These are phyloP conservation scores for Coleophoma cylindrospora DNA, from an alignment of 2,329 filamentous ascomycete genomes.

Conservation along the genomic window DNA sequence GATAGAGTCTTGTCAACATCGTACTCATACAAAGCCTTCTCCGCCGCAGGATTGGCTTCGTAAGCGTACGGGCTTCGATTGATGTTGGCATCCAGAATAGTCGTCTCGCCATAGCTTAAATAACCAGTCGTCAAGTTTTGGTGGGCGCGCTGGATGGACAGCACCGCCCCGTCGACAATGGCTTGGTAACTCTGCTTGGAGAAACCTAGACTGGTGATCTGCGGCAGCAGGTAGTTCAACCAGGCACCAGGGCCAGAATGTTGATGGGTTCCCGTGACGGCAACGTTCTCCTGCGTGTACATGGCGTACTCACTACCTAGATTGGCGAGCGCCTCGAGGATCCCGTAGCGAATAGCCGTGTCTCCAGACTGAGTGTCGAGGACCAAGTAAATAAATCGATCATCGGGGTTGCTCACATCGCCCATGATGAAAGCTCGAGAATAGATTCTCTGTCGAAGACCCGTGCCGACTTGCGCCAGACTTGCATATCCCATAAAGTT, in stretches of 20 bases:
- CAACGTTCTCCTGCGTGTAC: slow-evolving; percentile 77
- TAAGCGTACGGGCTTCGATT: slow-evolving; percentile 88
- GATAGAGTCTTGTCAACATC: slow-evolving; percentile 71
- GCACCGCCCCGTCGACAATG: slow-evolving; percentile 79
- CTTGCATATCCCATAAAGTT: slow-evolving; percentile 91
- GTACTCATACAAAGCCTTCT: slow-evolving; percentile 62
- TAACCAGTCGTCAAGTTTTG: slow-evolving; percentile 60
- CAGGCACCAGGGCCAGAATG: slow-evolving; percentile 88
- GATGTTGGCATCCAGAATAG: slow-evolving; percentile 72
- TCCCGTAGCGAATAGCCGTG: slow-evolving; percentile 79
- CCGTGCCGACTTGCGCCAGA: slow-evolving; percentile 71
- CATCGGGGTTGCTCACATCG: slow-evolving; percentile 55
- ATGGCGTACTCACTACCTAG: slow-evolving; percentile 68
- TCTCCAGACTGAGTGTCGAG: slow-evolving; percentile 84
- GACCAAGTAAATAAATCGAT: slow-evolving; percentile 81
- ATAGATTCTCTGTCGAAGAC: slow-evolving; percentile 83
- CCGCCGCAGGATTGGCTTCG: slow-evolving; percentile 72
- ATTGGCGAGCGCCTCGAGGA: slow-evolving; percentile 66
- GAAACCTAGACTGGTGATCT: slow-evolving; percentile 84
- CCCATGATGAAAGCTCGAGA: slow-evolving; percentile 85
- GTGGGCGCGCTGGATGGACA: slow-evolving; percentile 79
- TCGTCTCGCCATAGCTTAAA: slow-evolving; percentile 64
- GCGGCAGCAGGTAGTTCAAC: slow-evolving; percentile 89
- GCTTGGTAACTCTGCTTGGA: slow-evolving; percentile 80
- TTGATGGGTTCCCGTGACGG: slow-evolving; percentile 86